Evolutionary conservation across 768 basidiomycete species (phyloP).

Genomic region (Xanthoconium purpureum): DNA sequence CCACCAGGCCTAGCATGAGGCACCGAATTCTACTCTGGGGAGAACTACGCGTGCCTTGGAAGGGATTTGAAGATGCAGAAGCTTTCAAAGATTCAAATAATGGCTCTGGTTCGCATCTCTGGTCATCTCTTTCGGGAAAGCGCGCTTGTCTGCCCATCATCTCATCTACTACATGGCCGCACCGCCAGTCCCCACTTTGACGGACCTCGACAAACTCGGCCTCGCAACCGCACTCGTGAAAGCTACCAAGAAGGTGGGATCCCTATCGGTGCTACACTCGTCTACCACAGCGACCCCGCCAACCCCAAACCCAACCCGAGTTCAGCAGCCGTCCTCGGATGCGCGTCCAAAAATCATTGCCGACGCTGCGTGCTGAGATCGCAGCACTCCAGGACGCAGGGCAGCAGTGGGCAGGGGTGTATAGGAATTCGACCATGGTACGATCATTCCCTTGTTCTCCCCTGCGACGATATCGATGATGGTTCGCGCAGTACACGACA

Average conservation of each 20-base stretch:
- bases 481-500: slow-evolving; percentile 34
- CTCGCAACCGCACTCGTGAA: slow-evolving; percentile 36
- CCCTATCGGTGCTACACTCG: slow-evolving; percentile 58
- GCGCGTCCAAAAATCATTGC: slow-evolving; percentile 43
- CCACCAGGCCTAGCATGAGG: no score
- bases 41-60: no score
- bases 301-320: no score
- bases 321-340: slow-evolving; percentile 34
- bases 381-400: slow-evolving; percentile 54
- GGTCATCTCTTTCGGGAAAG: no score
- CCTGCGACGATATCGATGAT: neutral
- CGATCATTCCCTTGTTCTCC: neutral
- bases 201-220: slow-evolving; percentile 29
- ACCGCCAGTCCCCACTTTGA: no score
- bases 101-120: no score
- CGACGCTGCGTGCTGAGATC: slow-evolving; percentile 48
- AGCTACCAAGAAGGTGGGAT: slow-evolving; percentile 52
- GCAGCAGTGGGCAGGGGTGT: slow-evolving; percentile 41
- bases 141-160: no score
- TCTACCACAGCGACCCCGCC: slow-evolving; percentile 27
- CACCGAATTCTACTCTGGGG: no score
- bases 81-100: no score
- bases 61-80: no score
- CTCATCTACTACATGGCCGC: no score
- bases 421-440: slow-evolving; percentile 39